These are phyloP conservation scores for Talaromyces sp. DNA, from an alignment of 2,329 filamentous ascomycete genomes.

Conservation along the genomic window DNA sequence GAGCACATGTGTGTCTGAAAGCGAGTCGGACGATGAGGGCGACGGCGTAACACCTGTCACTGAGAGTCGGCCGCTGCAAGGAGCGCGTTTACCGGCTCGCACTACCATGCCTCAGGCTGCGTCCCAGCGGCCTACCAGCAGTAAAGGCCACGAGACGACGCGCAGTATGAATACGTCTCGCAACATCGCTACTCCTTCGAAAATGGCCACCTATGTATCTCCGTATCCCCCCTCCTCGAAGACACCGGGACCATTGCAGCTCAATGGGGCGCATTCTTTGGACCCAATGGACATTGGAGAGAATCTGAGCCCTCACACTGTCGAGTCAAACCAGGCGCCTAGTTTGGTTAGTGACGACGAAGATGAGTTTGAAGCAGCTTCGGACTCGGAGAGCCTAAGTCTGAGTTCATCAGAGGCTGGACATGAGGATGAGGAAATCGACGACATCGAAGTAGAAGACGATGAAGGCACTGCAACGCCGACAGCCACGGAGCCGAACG, in stretches of 20 bases:
- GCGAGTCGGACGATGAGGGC: slow-evolving; percentile 33
- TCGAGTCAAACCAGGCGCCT: slow-evolving; percentile 70
- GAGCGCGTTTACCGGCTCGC: slow-evolving; percentile 51
- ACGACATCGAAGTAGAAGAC: slow-evolving; percentile 43
- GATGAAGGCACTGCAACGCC: slow-evolving; percentile 38
- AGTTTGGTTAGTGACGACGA: slow-evolving; percentile 66
- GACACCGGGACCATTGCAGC: slow-evolving; percentile 26
- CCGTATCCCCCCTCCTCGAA: slow-evolving; percentile 35
- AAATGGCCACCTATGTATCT: slow-evolving; percentile 26
- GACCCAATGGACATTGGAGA: slow-evolving; percentile 39
- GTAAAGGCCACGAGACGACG: slow-evolving; percentile 50
- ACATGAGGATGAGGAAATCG: slow-evolving; percentile 50
- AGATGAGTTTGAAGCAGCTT: slow-evolving; percentile 68
- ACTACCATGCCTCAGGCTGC: slow-evolving; percentile 51
- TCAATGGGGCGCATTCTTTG: slow-evolving; percentile 38
- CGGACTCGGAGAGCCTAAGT: slow-evolving; percentile 58
- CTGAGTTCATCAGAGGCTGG: slow-evolving; percentile 44
- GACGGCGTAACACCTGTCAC: slow-evolving; percentile 19
- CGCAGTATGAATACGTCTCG: slow-evolving; percentile 30
- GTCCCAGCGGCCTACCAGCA: slow-evolving; percentile 51
- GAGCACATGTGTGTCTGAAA: slow-evolving; percentile 35
- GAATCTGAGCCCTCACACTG: slow-evolving; percentile 64
- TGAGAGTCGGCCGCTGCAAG: slow-evolving; percentile 19
- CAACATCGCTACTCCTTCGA: slow-evolving; percentile 35
- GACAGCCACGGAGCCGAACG: slow-evolving; percentile 29